Evolutionary conservation across 495 filamentous ascomycete genomes (phyloP), one percentile per base, ranked within the genome.

Genomic region (Penicillium samsonianum): DNA sequence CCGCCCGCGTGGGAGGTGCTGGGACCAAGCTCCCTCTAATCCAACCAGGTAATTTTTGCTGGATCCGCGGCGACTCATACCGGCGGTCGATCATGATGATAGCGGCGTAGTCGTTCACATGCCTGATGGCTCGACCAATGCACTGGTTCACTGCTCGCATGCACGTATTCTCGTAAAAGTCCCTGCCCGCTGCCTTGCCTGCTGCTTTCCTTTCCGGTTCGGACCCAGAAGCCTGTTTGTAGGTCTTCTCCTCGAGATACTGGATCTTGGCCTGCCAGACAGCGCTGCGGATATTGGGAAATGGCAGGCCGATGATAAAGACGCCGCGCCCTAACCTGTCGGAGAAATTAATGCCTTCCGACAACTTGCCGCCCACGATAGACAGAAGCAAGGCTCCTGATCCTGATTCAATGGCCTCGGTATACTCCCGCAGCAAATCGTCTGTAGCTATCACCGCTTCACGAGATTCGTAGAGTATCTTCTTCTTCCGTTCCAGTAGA

Each of bases 121-220:
- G 94, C 35, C 94, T 78, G 60, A 98, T 96, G 1, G 92, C 94
- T 57, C 94, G 80, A 4, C 94, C 94, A 61, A 98, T 90, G 64
- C 89, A 91, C 77, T 98, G 94, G 69, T 98, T 98, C 40, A 98
- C 95, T 14, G 93, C 91, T 41, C 94, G 80, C 91, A 98, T 96
- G 72, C 91, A 96, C 2, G 90, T 85, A 65, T 98, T 98, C 71
- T 96, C 92, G 67, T 96, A 96, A 68, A 93, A 96, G 37, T 93
- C 90, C 33, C 87, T 76, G 2, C 85, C 85, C 2, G 86, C 89
- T 50, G 84, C 84, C 64, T 87, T 92, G 22, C 83, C 64, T 3
- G 59, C 61, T 38, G 60, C 64, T 46, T 65, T 71, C 52, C 68
- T 70, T 52, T 60, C 67, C 11, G 73, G 60, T 26, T 76, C 75